Evolutionary conservation across 306 rosid genomes (phyloP), one percentile per base, ranked within the genome.

Genomic region (Notholithocarpus densiflorus): DNA sequence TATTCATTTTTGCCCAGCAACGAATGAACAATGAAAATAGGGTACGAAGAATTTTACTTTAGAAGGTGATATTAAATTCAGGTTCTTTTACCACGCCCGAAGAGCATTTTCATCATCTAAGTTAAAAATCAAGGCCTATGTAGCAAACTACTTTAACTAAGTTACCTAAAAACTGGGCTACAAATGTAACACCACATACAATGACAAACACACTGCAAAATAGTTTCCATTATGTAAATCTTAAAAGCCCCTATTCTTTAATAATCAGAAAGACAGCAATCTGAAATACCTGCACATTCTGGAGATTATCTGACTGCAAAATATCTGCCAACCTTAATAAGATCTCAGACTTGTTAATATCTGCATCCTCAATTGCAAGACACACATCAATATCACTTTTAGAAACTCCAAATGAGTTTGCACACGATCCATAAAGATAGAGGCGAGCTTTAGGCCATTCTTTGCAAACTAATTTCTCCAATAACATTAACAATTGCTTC

Each of bases 351-450:
- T 95, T 95, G 82, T 93, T 90, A 52, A 89, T n/a, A 31, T 87
- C 87, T 52, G 85, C 80, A 31, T 86, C 94, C 70, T 87, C 90
- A 82, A 92, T 89, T 12, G 88, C 98, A 83, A 95, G 94, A 83
- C 99, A 95, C 79, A 93, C 92, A 85, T 95, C 99, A 81, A 95
- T 82, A 74, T 95, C 99, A 71, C 98, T 95, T 80, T 86, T 92
- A 68, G 98, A 95, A 79, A 95, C 96, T 3, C 93, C 99, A 73
- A 95, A 95, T 12, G 98, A 92, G 87, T 89, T 95, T 24, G 96
- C 99, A 86, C 99, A 93, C 6, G 99, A 95, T 80, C 99, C 99
- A 86, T 92, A 95, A 64, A 93, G 86, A 83, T 81, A 95, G 2
- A 95, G 95, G 71, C 59, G 87, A 69, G 99, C 96, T 61, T 73